These are phyloP conservation scores for Sparassis latifolia DNA, from an alignment of 1,284 basidiomycete species.

Conservation along the genomic window DNA sequence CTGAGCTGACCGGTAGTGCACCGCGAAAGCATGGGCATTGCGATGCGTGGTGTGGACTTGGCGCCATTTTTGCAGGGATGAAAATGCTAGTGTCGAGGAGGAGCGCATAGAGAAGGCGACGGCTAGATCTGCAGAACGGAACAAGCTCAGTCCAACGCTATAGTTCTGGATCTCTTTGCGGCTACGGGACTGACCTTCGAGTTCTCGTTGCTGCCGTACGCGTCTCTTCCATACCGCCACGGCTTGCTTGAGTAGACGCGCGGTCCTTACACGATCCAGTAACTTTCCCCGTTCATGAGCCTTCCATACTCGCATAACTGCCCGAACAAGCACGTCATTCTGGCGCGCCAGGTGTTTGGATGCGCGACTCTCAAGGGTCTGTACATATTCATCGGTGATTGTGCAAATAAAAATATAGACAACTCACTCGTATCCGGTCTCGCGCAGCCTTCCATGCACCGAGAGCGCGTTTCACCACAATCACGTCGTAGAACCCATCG, in stretches of 20 bases:
- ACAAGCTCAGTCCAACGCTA: not conserved
- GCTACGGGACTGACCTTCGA: conserved; percentile 36
- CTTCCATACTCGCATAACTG: conserved; percentile 65
- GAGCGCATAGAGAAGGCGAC: conserved; percentile 43
- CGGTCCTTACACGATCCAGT: conserved; percentile 47
- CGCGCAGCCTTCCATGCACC: conserved; percentile 49
- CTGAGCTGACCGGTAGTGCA: conserved; percentile 40
- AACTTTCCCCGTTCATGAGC: conserved; percentile 61
- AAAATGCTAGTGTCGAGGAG: conserved; percentile 33
- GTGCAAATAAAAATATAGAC: not conserved
- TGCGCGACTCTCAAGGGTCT: conserved; percentile 49
- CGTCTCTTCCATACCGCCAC: conserved; percentile 51
- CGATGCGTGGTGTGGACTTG: conserved; percentile 39
- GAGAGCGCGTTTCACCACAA: conserved; percentile 40
- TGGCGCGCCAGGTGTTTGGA: conserved; percentile 53
- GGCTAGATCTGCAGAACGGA: conserved; percentile 37
- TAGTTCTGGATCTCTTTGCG: not conserved
- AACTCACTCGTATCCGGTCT: conserved; percentile 44
- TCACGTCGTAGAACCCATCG: conserved; percentile 34
- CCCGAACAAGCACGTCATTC: conserved; percentile 57
- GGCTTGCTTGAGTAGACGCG: conserved; percentile 38
- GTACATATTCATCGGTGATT: not conserved
- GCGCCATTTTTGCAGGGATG: conserved; percentile 45
- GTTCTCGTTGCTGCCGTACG: conserved; percentile 33
- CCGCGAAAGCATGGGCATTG: conserved; percentile 45